Evolutionary conservation across 495 filamentous ascomycete genomes (phyloP), one percentile per base, ranked within the genome.

Genomic region (Aspergillus haitiensis): DNA sequence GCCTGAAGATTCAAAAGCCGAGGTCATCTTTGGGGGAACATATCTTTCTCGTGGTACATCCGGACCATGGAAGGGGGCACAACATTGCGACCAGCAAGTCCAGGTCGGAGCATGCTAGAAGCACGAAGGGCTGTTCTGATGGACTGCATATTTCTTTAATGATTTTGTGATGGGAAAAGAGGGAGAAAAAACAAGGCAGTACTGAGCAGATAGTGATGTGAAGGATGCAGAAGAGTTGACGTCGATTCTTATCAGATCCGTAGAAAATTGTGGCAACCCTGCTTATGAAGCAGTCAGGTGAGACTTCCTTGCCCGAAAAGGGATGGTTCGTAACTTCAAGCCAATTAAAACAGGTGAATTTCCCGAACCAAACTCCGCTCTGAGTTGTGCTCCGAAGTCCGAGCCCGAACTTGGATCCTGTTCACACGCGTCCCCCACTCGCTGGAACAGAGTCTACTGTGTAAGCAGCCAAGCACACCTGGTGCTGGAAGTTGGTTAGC

Each of bases 11-110:
- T 5, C 53, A 57, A 47, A 47, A 52, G 42, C 58, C 58, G 50
- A 60, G 58, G 58, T 48, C 33, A 60, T 7, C 34, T n/a, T 31
- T 48, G 57, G 6, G 15, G 54, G 18, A 8, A 57, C 60, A 56
- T 62, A 62, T 62, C 61, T 59, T 63, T 63, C 61, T 63, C 61
- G 16, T 63, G 61, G 40, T 63, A 63, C 50, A 51, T 32, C 12
- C 58, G 21, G 51, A 60, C 33, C 58, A 60, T 60, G 40, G 58
- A 46, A 47, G 58, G 58, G 32, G 58, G 18, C 39, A 54, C 51
- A 21, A 60, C 50, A 48, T 54, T 60, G 50, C 58, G 58, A 15
- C 58, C 58, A 21, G 58, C 44, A 44, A 60, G 27, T 11, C 58
- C 50, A 32, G 58, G 58, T n/a, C 58, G 58, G 50, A 60, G 13